Base-by-base conservation (phyloP, 768 basidiomycete genomes). In the Tylopilus felleus region DNA sequence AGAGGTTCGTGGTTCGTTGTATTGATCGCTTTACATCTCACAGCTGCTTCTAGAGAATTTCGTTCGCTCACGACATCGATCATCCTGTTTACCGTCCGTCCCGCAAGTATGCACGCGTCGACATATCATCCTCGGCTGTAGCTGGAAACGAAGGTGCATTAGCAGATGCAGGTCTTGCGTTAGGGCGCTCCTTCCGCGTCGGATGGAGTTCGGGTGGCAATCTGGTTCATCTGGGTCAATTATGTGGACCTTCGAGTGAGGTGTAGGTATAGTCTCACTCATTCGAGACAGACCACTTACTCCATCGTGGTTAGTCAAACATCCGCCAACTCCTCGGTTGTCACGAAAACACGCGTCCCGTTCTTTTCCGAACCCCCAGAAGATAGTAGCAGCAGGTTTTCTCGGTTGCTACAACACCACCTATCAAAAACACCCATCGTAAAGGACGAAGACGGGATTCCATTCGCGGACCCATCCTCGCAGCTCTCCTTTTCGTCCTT, bases 151-250 rank as follows among this genome's bases (percentile, higher is more conserved):
- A 96, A 68, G 80, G 78, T 4, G 75, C 79, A 27, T 72, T 84
- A 41, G 74, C 83, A 12, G 96, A 99, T 70, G 89, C 91, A 16
- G 95, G 93, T 0, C 74, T 98, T 33, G 80, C 88, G 1, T 74
- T 94, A 52, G 94, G 94, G 13, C 81, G 93, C 17, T 91, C 90
- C 13, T 97, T 93, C 70, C 80, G 93, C 52, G 91, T 88, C 3
- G 85, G 91, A 5, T 98, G 94, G 93, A 92, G 95, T 19, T 86
- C 90, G 1, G 79, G 81, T 35, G 93, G 93, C 1, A 77, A 75
- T 36, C 65, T 98, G 8, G 85, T 85, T 12, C 87, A 92, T 69
- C 68, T 88, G 12, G 94, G 92, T n/a, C 76, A 76, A 46, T 72
- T 96, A 57, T 86, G 89, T 71, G 73, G 76, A 8, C 84, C 86